A percentile compares a stretch with the other conserved stretches of the same genome.
These are phyloP conservation scores for Plantago lanceolata DNA, from an alignment of 305 asterid genomes.

Conservation along the genomic window DNA sequence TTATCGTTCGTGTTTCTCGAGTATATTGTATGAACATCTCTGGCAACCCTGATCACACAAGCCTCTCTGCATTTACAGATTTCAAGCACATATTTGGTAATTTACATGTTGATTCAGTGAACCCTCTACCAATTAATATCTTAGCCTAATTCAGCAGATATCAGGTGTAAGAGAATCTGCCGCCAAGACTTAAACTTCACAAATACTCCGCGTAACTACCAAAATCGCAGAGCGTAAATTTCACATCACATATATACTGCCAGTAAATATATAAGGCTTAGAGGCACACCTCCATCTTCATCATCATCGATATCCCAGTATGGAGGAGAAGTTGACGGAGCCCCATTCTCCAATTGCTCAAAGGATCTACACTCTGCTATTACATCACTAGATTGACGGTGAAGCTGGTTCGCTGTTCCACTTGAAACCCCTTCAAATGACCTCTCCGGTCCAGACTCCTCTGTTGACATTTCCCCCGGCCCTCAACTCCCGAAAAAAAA, in stretches of 20 bases:
- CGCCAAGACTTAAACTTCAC: background rate
- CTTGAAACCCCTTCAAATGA: constrained; percentile 53
- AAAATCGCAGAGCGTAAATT: constrained; percentile 7
- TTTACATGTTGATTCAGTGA: background rate
- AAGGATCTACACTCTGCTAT: constrained; percentile 77
- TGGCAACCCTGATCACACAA: background rate
- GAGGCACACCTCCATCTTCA: constrained; percentile 49
- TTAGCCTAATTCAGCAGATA: background rate
- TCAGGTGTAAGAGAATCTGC: background rate
- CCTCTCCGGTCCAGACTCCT: constrained; percentile 50
- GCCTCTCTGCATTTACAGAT: background rate
- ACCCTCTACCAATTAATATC: background rate
- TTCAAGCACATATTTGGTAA: constrained; percentile 1
- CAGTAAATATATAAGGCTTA: constrained; percentile 14
- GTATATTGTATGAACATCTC: background rate
- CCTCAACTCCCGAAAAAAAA: constrained; percentile 42
- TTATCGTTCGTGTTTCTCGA: background rate
- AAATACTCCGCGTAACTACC: background rate
- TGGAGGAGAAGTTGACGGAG: constrained; percentile 76
- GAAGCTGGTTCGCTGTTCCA: constrained; percentile 55
- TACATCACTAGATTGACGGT: constrained; percentile 60
- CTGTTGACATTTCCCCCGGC: constrained; percentile 54
- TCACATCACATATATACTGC: background rate
- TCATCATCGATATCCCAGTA: constrained; percentile 82
- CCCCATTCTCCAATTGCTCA: constrained; percentile 77